These are phyloP conservation scores for Melastoma malabathricum DNA, from an alignment of 345 rosid species.

Conservation along the genomic window DNA sequence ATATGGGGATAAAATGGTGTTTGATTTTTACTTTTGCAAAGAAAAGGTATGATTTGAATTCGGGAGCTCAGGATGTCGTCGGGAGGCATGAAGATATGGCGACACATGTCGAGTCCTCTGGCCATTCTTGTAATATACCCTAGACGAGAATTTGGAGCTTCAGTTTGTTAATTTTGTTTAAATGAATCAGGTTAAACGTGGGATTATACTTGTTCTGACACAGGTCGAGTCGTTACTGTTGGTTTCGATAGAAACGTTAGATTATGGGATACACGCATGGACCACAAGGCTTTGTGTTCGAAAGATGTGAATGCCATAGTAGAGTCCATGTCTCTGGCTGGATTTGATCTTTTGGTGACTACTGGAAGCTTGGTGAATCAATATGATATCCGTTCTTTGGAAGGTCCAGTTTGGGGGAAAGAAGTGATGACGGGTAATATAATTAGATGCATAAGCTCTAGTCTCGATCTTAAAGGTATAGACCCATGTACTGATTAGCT, in stretches of 20 bases:
- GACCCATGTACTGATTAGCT: no score
- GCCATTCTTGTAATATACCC: constrained; percentile 42
- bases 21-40: no score
- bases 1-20: no score
- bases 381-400: constrained; percentile 59
- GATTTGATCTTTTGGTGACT: constrained; percentile 50
- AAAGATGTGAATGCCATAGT: constrained; percentile 30
- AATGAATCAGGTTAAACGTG: no score
- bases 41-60: constrained; percentile 47
- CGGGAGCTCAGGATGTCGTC: constrained; percentile 22
- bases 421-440: constrained; percentile 35
- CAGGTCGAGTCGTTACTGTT: constrained; percentile 59
- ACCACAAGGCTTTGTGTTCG: constrained; percentile 14
- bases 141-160: background rate
- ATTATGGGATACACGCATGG: constrained; percentile 50
- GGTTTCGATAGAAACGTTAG: constrained; percentile 70
- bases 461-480: constrained; percentile 42
- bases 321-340: constrained; percentile 57
- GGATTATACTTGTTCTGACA: constrained; percentile 2
- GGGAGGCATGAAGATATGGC: constrained; percentile 72
- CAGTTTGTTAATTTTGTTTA: no score
- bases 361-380: constrained; percentile 38
- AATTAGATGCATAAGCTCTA: constrained; percentile 44
- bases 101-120: constrained; percentile 45
- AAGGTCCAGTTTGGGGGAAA: constrained; percentile 31